Evolutionary conservation across 2,329 filamentous ascomycete genomes (phyloP), one percentile per base, ranked within the genome.

Genomic region (Pseudogymnoascus sp.): DNA sequence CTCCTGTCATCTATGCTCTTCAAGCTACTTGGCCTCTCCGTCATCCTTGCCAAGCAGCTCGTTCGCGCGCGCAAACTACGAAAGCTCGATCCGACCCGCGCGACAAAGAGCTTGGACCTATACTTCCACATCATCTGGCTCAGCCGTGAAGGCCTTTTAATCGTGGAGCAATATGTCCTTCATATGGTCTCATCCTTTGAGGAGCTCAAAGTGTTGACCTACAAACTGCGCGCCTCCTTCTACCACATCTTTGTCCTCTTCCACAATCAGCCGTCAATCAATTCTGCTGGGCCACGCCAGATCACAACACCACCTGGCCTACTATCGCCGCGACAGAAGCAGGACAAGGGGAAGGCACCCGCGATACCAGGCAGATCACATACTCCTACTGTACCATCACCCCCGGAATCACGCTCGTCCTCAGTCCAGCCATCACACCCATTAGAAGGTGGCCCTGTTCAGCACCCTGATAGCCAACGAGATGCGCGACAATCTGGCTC

Each of bases 211-310:
- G 92, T 97, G 47, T 81, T 99, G 65, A 87, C 90, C 17, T 90
- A 91, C 72, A 99, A 97, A 75, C 81, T 99, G 11, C 87, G 91
- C 63, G 94, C 94, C 13, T 96, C 91, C 17, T 96, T 97, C 72
- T 94, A 95, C 69, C 93, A 99, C 76, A 91, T 99, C 66, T 96
- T 96, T 73, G 94, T 96, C 60, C 82, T 97, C 10, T 97, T 97
- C 71, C 91, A 97, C 77, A 97, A 97, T 74, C 85, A 90, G 60
- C 93, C 93, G 0, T 81, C 88, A 0, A 83, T 96, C 50, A 67
- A 37, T 70, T 24, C 67, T 66, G 61, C 44, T 62, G 6, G 40
- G 60, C 63, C 69, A 67, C 66, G 68, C 40, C 65, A 66, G 31
- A 68, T 73, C 68, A 77, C 69, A 68, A 82, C 76, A 5, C 71